Conservation (phyloP, 345 rosid species). For the Eucalyptus curtisii region DNA sequence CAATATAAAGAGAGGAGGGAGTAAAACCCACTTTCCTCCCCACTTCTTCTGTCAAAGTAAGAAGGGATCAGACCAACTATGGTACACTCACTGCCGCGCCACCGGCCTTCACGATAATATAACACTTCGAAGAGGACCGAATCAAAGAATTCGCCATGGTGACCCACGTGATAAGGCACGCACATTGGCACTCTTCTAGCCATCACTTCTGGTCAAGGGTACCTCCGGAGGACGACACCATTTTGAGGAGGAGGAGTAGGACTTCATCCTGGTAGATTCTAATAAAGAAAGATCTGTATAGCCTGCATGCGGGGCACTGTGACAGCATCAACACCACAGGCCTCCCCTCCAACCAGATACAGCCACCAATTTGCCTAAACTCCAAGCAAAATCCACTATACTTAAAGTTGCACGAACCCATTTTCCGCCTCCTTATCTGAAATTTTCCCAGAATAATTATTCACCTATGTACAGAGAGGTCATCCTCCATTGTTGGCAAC, state of each 20-base stretch:
- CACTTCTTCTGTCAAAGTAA: not conserved
- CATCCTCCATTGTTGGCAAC: conserved; percentile 75
- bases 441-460: not conserved
- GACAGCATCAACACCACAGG: not conserved
- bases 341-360: not conserved
- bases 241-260: not conserved
- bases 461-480: conserved; percentile 19
- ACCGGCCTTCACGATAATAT: not conserved
- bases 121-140: not conserved
- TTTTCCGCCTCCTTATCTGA: not conserved
- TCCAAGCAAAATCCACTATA: not conserved
- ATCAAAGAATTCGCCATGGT: not conserved
- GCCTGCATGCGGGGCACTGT: not conserved
- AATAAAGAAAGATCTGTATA: not conserved
- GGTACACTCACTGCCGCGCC: not conserved
- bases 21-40: not conserved
- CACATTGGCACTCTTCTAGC: not conserved
- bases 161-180: not conserved
- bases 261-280: not conserved
- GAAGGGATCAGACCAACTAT: not conserved
- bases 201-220: not conserved
- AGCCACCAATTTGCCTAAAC: not conserved
- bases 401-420: not conserved
- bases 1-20: not conserved
- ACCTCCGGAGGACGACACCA: not conserved